These are phyloP conservation scores for Hypericum perforatum DNA, from an alignment of 345 rosid genomes.

Conservation along the genomic window DNA sequence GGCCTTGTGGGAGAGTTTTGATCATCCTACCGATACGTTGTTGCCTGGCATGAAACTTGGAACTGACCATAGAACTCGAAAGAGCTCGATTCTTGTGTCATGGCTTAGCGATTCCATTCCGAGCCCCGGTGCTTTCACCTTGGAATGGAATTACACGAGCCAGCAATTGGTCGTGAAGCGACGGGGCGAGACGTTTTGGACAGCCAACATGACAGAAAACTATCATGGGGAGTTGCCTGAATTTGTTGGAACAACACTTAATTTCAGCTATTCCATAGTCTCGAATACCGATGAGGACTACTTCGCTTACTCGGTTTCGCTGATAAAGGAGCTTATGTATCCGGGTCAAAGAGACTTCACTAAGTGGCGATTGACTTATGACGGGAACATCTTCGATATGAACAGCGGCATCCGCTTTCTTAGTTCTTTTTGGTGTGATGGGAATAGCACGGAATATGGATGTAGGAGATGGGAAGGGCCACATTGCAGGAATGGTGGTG, in stretches of 20 bases:
- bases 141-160: constrained; percentile 5
- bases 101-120: constrained; percentile 1
- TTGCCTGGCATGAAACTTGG: constrained; percentile 14
- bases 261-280: background rate
- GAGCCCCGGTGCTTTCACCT: constrained; percentile 3
- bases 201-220: background rate
- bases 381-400: background rate
- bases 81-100: constrained; percentile 1
- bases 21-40: constrained; percentile 8
- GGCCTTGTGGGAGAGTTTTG: constrained; percentile 13
- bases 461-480: constrained; percentile 9
- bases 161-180: background rate
- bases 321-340: background rate
- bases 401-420: background rate
- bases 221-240: no score
- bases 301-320: background rate
- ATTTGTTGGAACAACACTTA: background rate
- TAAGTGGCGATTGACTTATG: background rate
- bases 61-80: background rate
- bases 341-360: background rate
- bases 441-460: background rate
- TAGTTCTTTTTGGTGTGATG: constrained; percentile 1
- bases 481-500: background rate
- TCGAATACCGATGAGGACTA: constrained; percentile 2
- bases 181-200: constrained; percentile 5